Conservation (phyloP, 2,329 filamentous ascomycete genomes). For the Trichoderma asperellum region DNA sequence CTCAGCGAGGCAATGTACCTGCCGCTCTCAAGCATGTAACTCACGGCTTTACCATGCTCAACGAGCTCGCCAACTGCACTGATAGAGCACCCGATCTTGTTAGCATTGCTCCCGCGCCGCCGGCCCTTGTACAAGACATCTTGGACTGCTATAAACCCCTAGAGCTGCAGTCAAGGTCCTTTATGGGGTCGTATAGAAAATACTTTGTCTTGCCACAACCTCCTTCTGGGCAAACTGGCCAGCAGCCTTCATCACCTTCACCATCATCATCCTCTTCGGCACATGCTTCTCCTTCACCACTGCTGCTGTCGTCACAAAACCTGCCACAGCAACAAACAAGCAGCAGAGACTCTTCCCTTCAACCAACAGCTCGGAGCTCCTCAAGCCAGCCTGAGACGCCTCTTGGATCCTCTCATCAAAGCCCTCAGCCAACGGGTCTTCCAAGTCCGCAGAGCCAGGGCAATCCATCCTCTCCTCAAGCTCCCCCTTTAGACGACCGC, state of each 20-base stretch:
- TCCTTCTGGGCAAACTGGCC: not conserved
- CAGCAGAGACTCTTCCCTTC: not conserved
- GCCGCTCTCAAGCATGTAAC: slow-evolving; percentile 48
- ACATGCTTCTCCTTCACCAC: not conserved
- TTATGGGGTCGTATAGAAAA: slow-evolving; percentile 45
- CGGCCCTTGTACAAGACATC: slow-evolving; percentile 45
- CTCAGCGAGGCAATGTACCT: slow-evolving; percentile 46
- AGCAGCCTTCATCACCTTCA: not conserved
- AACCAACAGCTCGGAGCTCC: slow-evolving; percentile 32
- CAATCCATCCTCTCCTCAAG: slow-evolving; percentile 30
- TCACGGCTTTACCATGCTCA: slow-evolving; percentile 48
- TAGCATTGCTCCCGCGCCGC: slow-evolving; percentile 45
- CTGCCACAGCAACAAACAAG: not conserved
- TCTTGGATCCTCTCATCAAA: slow-evolving; percentile 30
- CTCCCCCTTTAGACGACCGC: slow-evolving; percentile 35
- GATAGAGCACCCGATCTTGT: slow-evolving; percentile 43
- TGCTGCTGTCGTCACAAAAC: too few relatives aligned
- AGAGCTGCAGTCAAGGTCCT: slow-evolving; percentile 46
- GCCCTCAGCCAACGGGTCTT: slow-evolving; percentile 32
- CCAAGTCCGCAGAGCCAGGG: slow-evolving; percentile 41
- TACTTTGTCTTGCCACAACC: slow-evolving; percentile 39
- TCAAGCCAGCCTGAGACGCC: slow-evolving; percentile 38
- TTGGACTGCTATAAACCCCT: slow-evolving; percentile 47
- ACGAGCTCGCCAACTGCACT: slow-evolving; percentile 45
- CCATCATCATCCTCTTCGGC: not conserved